Evolutionary conservation across 495 filamentous ascomycete genomes (phyloP).

Genomic region (Pyrenopolyporus hunteri): DNA sequence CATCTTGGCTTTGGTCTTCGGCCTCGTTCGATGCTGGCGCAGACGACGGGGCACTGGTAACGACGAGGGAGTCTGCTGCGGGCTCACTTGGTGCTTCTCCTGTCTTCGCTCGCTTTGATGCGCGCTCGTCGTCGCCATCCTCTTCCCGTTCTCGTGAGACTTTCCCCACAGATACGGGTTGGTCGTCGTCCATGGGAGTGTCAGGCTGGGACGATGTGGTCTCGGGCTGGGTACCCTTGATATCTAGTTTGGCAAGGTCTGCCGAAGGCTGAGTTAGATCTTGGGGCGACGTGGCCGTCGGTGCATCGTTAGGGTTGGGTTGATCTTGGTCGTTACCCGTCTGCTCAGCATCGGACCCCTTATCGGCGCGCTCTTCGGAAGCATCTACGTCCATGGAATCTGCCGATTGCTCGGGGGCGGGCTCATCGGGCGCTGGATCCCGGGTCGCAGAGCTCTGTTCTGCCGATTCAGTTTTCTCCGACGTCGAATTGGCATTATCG

Average conservation of each 20-base stretch:
- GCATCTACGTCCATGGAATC: background rate
- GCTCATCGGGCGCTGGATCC: constrained; percentile 1
- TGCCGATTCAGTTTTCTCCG: constrained; percentile 4
- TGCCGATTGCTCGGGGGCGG: background rate
- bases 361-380: constrained; percentile 8
- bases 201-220: constrained; percentile 38
- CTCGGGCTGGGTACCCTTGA: constrained; percentile 35
- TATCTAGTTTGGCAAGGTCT: constrained; percentile 42
- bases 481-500: constrained; percentile 7
- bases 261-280: constrained; percentile 34
- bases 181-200: constrained; percentile 48
- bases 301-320: constrained; percentile 26
- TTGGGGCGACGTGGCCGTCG: constrained; percentile 34
- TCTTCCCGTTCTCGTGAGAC: constrained; percentile 73
- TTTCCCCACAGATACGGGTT: constrained; percentile 52
- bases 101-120: constrained; percentile 77
- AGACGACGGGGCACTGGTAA: constrained; percentile 19
- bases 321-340: constrained; percentile 42
- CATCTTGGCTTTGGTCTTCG: constrained; percentile 38
- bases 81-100: constrained; percentile 47
- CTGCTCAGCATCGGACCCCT: constrained; percentile 8
- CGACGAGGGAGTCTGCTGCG: constrained; percentile 38
- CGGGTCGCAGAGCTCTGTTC: constrained; percentile 3
- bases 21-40: constrained; percentile 20
- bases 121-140: constrained; percentile 72